These are phyloP conservation scores for Linnemannia schmuckeri DNA, from an alignment of 192 early-diverging fungal genomes.

Conservation along the genomic window DNA sequence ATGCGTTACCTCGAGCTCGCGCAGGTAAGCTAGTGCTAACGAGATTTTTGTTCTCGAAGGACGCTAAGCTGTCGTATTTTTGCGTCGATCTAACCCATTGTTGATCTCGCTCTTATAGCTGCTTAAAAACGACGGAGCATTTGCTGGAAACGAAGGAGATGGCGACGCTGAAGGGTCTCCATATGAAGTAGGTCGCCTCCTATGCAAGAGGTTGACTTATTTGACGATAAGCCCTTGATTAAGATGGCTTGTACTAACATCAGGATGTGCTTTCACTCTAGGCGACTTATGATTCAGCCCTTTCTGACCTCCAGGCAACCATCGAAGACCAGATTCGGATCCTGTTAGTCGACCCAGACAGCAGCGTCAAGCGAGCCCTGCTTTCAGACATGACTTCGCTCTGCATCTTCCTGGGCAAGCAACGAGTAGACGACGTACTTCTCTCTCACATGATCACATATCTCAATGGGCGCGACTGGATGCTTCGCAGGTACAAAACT, in stretches of 20 bases:
- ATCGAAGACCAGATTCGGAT: conserved; percentile 87
- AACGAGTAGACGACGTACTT: conserved; percentile 84
- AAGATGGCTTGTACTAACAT: not conserved
- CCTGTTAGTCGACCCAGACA: conserved; percentile 84
- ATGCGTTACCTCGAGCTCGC: conserved; percentile 80
- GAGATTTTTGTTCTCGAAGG: not conserved
- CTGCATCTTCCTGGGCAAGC: conserved; percentile 87
- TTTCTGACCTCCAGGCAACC: conserved; percentile 81
- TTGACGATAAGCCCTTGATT: too few relatives aligned
- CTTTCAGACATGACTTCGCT: conserved; percentile 85
- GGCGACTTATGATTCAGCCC: conserved; percentile 78
- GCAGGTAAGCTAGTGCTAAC: conserved; percentile 63
- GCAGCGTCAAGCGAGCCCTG: conserved; percentile 87
- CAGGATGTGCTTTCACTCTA: conserved; percentile 16
- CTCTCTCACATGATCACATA: conserved; percentile 97
- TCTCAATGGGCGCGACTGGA: conserved; percentile 96
- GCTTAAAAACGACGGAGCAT: conserved; percentile 62
- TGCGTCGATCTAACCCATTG: not conserved
- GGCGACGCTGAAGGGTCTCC: conserved; percentile 53
- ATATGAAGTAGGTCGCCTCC: conserved; percentile 42
- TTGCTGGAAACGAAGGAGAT: conserved; percentile 58
- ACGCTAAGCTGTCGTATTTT: not conserved
- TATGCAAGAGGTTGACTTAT: not conserved
- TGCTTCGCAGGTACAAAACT: conserved; percentile 77
- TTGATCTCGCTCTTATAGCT: conserved; percentile 30